These are phyloP conservation scores for Phytophthora lateralis DNA, from an alignment of 352 stramenopile genomes.

Conservation along the genomic window DNA sequence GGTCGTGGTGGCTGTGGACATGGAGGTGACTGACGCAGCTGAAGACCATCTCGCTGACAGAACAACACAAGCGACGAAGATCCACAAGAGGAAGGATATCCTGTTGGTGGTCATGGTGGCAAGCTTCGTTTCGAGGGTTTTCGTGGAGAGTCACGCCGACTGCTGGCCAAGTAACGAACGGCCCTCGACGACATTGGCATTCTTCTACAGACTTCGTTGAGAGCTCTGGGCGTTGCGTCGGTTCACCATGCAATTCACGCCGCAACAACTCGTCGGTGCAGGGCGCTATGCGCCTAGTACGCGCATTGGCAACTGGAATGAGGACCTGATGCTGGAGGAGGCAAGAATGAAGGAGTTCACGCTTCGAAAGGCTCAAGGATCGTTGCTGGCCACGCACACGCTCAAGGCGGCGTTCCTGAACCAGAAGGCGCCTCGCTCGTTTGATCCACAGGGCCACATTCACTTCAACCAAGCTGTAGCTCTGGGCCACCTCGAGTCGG, in stretches of 20 bases:
- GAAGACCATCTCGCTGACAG: neutral
- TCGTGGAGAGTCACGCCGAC: constrained; percentile 21
- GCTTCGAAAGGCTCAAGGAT: constrained; percentile 81
- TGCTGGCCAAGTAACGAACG: constrained; percentile 36
- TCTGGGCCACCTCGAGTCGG: constrained; percentile 57
- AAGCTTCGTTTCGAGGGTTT: constrained; percentile 18
- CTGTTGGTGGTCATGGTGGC: constrained; percentile 11
- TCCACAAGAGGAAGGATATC: constrained; percentile 22
- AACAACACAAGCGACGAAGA: constrained; percentile 9
- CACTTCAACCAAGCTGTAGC: constrained; percentile 65
- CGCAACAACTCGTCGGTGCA: constrained; percentile 86
- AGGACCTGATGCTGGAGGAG: constrained; percentile 89
- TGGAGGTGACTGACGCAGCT: constrained; percentile 18
- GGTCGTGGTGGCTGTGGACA: constrained; percentile 13
- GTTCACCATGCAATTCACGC: constrained; percentile 88
- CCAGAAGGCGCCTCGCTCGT: constrained; percentile 62
- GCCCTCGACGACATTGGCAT: constrained; percentile 5
- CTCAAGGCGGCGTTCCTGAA: constrained; percentile 81
- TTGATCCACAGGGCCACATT: constrained; percentile 40
- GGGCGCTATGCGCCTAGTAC: constrained; percentile 80
- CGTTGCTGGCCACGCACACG: constrained; percentile 78
- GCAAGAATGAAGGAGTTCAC: constrained; percentile 86
- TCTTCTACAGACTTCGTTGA: neutral
- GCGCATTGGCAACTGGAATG: constrained; percentile 91
- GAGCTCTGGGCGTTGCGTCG: neutral